Evolutionary conservation across 2,329 filamentous ascomycete species (phyloP).

Genomic region (Penicillium sp.): DNA sequence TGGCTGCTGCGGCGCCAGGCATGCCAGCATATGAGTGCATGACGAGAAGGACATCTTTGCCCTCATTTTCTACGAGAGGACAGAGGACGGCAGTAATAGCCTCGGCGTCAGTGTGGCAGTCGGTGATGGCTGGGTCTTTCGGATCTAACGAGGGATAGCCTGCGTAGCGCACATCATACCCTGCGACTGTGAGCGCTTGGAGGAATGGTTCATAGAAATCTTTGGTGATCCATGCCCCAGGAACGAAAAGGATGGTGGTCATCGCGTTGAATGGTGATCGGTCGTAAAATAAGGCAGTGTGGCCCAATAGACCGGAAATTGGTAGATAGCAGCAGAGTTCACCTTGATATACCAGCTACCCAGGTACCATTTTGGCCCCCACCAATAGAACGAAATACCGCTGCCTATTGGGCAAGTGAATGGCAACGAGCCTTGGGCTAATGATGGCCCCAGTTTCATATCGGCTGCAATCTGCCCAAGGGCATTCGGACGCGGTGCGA

Average conservation of each 20-base stretch:
- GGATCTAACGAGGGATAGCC: constrained; percentile 29
- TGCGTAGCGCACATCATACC: constrained; percentile 34
- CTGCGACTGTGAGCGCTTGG: constrained; percentile 30
- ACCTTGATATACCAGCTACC: no score
- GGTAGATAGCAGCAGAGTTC: no score
- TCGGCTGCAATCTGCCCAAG: no score
- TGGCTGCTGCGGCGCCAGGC: constrained; percentile 30
- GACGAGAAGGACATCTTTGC: constrained; percentile 29
- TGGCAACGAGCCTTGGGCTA: no score
- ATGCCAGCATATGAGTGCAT: constrained; percentile 39
- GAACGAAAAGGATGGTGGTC: constrained; percentile 36
- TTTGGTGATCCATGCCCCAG: constrained; percentile 44
- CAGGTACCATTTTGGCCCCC: no score
- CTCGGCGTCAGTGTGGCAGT: constrained; percentile 36
- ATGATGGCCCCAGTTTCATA: no score
- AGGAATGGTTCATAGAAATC: constrained; percentile 35
- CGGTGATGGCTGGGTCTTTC: constrained; percentile 26
- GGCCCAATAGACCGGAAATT: no score
- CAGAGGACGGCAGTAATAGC: constrained; percentile 25
- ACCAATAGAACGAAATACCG: no score
- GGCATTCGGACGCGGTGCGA: no score
- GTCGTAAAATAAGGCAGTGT: no score
- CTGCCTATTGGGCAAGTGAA: no score
- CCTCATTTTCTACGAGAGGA: constrained; percentile 24
- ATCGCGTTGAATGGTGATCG: no score